Evolutionary conservation across 2,329 filamentous ascomycete species (phyloP), one percentile per base, ranked within the genome.

Genomic region (Fusarium proliferatum): DNA sequence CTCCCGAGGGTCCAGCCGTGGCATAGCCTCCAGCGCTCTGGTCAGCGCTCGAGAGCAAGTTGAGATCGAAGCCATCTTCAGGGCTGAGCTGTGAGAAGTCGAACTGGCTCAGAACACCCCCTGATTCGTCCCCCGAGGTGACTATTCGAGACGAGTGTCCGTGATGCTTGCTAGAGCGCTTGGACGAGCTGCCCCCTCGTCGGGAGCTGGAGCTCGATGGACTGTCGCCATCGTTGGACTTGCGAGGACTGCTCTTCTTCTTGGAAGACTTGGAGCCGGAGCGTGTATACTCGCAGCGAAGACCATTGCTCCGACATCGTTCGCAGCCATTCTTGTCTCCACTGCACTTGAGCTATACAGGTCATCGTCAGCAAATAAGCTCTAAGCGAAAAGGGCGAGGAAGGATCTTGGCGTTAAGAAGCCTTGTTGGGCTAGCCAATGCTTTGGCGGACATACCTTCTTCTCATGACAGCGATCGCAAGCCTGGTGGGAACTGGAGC

Each of bases 391-490:
- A 63, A 41, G 41, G 52, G 51, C 64, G 15, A 41, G 15, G 19
- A 41, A 41, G 9, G 51, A 55, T 55, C 62, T 60, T 51, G 65
- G 60, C 38, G 33, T 38, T 23, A 2, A 39, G 26, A 51, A 51
- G 46, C 30, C 42, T 48, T 53, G 52, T 41, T 49, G 42, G 41
- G 33, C 69, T 62, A 51, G 56, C 21, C 30, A 21, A 53, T 34
- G 6, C 33, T 36, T 17, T 33, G 23, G 53, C 46, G 57, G 43
- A 28, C 60, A 13, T 73, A 83, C 82, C 78, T 84, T 84, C 62
- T 84, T 84, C 72, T 82, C 80, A 52, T 83, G 81, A 57, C 82
- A 83, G 34, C 81, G 76, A 52, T 82, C 79, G 72, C 82, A 84
- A 5, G 82, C 82, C 67, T 83, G 81, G 68, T 83, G 82, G 56